Percentiles rank a stretch among this genome's conserved stretches.
Evolutionary conservation across 2,329 filamentous ascomycete species (phyloP).

Genomic region (Monosporascus cannonballus): DNA sequence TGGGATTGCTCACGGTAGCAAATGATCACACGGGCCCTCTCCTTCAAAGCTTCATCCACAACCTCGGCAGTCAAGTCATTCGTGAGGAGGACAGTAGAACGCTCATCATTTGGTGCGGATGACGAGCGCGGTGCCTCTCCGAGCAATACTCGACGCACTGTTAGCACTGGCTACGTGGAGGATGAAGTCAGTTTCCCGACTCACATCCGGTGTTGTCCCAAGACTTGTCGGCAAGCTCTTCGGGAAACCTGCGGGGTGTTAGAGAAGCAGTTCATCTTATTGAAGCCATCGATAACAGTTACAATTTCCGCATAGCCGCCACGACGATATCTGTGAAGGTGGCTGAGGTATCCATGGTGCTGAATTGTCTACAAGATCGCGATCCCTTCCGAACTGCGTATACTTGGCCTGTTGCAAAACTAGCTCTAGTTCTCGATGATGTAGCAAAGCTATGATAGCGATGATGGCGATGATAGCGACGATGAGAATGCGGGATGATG

Average conservation of each 20-base stretch:
- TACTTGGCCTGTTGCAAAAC: background rate
- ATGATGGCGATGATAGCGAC: too few relatives aligned
- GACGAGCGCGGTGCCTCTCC: conserved; percentile 51
- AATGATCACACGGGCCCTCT: conserved; percentile 72
- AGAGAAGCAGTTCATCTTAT: background rate
- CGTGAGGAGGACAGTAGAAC: conserved; percentile 50
- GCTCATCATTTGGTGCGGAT: conserved; percentile 34
- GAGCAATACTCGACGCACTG: conserved; percentile 37
- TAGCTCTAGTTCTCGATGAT: background rate
- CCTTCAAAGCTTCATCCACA: conserved; percentile 78
- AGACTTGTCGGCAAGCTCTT: conserved; percentile 77
- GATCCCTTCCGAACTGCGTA: background rate
- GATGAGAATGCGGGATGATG: background rate
- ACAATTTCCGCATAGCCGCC: conserved; percentile 73
- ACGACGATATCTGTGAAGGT: conserved; percentile 58
- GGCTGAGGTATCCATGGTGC: conserved; percentile 17
- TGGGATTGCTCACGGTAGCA: conserved; percentile 65
- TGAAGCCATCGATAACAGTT: conserved; percentile 28
- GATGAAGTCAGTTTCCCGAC: conserved; percentile 27
- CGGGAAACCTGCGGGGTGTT: conserved; percentile 63
- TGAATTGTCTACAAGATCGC: conserved; percentile 1
- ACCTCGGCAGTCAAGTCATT: conserved; percentile 88
- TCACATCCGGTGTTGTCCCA: conserved; percentile 88
- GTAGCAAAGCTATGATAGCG: background rate
- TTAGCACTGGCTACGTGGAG: background rate